Evolutionary conservation across 2,329 filamentous ascomycete species (phyloP).

Genomic region (Neocatenulostroma microsporum): DNA sequence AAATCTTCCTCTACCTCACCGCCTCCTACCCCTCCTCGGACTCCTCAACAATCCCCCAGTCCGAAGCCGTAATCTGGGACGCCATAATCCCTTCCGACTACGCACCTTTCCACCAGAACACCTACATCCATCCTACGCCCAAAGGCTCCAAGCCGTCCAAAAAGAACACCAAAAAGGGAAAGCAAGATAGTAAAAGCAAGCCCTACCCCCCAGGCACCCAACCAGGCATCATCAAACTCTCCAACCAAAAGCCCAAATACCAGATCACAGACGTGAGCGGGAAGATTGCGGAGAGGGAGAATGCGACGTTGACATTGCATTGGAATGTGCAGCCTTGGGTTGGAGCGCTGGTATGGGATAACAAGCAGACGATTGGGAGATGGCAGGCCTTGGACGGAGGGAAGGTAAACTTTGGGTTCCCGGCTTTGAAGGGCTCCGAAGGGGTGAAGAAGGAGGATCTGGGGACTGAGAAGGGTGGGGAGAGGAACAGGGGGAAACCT

Average conservation of each 20-base stretch:
- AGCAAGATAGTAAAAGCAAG: conserved; percentile 16
- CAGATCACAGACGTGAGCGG: conserved; percentile 87
- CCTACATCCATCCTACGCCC: conserved; percentile 45
- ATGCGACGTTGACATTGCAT: conserved; percentile 72
- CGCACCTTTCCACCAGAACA: conserved; percentile 47
- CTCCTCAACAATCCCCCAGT: conserved; percentile 32
- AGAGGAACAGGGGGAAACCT: conserved; percentile 39
- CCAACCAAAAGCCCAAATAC: conserved; percentile 89
- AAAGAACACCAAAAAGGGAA: too few species aligned
- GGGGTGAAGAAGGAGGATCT: conserved; percentile 40
- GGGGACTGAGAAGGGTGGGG: conserved; percentile 42
- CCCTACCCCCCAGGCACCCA: conserved; percentile 23
- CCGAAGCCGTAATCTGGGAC: conserved; percentile 87
- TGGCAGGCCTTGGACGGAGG: conserved; percentile 62
- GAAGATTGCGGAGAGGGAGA: conserved; percentile 62
- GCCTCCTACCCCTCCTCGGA: conserved; percentile 55
- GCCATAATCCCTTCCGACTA: conserved; percentile 73
- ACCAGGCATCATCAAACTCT: conserved; percentile 66
- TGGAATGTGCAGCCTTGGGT: conserved; percentile 99
- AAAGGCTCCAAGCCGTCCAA: too few species aligned
- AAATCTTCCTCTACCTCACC: conserved; percentile 93
- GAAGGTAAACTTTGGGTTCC: conserved; percentile 60
- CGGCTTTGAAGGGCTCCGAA: conserved; percentile 55
- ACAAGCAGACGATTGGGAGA: conserved; percentile 37
- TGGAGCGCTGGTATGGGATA: conserved; percentile 72